These are phyloP conservation scores for Zoysia japonica DNA, from an alignment of 176 grass and related monocot genomes.

Conservation along the genomic window DNA sequence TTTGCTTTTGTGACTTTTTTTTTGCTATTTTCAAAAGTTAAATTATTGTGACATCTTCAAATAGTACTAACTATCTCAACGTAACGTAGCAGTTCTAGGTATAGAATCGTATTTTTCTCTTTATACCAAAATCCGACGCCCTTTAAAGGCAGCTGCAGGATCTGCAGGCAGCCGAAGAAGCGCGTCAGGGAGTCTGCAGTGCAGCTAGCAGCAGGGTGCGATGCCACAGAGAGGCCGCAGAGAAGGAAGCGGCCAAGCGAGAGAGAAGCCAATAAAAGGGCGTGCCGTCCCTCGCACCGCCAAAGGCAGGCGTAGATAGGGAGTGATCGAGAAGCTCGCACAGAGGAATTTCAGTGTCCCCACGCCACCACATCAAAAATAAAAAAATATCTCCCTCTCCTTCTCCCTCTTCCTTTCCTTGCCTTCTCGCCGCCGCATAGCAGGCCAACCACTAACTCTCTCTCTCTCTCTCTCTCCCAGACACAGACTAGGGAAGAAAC, in stretches of 20 bases:
- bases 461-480: background rate
- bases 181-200: background rate
- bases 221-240: background rate
- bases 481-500: background rate
- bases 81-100: no score
- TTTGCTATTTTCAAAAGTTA: no score
- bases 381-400: background rate
- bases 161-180: no score
- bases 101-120: no score
- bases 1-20: no score
- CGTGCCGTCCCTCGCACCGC: constrained; percentile 17
- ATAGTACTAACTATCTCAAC: no score
- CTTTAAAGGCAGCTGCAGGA: no score
- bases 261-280: constrained; percentile 43
- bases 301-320: constrained; percentile 45
- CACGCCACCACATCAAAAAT: constrained; percentile 2
- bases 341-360: constrained; percentile 78
- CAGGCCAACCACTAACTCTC: background rate
- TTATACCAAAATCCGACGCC: no score
- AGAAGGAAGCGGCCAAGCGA: constrained; percentile 1
- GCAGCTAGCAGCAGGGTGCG: background rate
- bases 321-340: constrained; percentile 47
- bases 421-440: background rate
- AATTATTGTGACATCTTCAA: no score
- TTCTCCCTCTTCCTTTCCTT: background rate